phyloP scores from a whole-genome alignment of 371 early-diverging fungal species.

The Haplosporangium sp. region DNA sequence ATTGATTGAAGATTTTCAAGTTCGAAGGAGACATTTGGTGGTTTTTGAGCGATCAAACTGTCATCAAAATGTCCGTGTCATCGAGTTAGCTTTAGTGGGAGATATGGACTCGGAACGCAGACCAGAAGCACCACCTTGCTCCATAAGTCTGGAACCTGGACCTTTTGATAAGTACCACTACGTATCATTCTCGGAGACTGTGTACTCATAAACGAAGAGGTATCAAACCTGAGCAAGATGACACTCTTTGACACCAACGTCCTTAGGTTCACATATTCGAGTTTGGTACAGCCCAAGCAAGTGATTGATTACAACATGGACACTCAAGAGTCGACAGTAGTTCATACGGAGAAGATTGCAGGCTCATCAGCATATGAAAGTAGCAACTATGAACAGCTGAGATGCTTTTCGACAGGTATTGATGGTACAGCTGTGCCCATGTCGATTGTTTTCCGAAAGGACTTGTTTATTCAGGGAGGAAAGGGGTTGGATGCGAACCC shows the following conservation, averaged over 20 bases:
- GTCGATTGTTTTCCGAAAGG: slow-evolving; percentile 66
- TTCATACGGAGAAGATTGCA: slow-evolving; percentile 64
- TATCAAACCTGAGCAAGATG: slow-evolving; percentile 58
- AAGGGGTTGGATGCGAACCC: slow-evolving; percentile 59
- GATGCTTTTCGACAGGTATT: slow-evolving; percentile 63
- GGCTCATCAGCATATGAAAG: slow-evolving; percentile 48
- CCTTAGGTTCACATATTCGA: slow-evolving; percentile 64
- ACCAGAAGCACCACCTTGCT: slow-evolving; percentile 31
- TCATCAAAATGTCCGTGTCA: slow-evolving; percentile 68
- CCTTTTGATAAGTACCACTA: slow-evolving; percentile 67
- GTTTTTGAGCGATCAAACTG: slow-evolving; percentile 73
- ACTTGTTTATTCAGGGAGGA: slow-evolving; percentile 53
- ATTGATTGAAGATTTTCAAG: slow-evolving; percentile 62
- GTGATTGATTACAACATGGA: slow-evolving; percentile 70
- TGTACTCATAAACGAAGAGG: slow-evolving; percentile 66
- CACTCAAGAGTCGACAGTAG: slow-evolving; percentile 51
- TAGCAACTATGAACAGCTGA: slow-evolving; percentile 44
- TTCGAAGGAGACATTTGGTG: slow-evolving; percentile 63
- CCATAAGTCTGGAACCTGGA: slow-evolving; percentile 28
- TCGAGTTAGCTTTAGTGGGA: slow-evolving; percentile 26
- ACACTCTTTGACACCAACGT: slow-evolving; percentile 53
- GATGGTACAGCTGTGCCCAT: slow-evolving; percentile 71
- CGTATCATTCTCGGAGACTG: slow-evolving; percentile 68
- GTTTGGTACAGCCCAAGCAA: slow-evolving; percentile 66
- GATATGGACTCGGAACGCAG: slow-evolving; percentile 19